Conservation (phyloP, 192 early-diverging fungal genomes). For the Backusella psychrophila region DNA sequence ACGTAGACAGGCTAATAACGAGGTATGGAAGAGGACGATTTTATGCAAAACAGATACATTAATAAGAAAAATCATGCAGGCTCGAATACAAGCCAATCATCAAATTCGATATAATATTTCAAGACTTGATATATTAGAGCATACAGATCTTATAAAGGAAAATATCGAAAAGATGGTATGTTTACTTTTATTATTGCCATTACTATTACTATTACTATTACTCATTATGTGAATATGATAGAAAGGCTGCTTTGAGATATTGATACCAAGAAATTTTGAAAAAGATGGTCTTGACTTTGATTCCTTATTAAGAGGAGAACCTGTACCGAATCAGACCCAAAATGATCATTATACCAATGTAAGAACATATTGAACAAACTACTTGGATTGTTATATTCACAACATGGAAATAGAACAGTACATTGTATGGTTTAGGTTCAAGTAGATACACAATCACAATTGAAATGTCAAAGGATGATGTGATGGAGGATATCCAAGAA, state of each 20-base stretch:
- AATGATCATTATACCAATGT: constrained; percentile 14
- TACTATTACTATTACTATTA: too few relatives aligned
- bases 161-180: constrained; percentile 41
- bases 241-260: constrained; percentile 46
- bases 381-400: too few relatives aligned
- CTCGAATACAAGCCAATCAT: constrained; percentile 5
- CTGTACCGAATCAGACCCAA: neutral
- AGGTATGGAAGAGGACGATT: neutral
- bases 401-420: neutral
- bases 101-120: constrained; percentile 34
- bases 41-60: neutral
- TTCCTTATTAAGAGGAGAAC: constrained; percentile 25
- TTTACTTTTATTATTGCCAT: neutral
- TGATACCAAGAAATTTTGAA: constrained; percentile 41
- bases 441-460: constrained; percentile 60
- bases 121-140: constrained; percentile 38
- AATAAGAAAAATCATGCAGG: neutral
- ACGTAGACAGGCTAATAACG: neutral
- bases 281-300: constrained; percentile 37
- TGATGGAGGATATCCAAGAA: constrained; percentile 52
- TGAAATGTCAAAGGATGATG: constrained; percentile 45
- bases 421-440: constrained; percentile 57
- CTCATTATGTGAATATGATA: neutral
- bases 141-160: constrained; percentile 39
- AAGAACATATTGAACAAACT: neutral